Base-by-base conservation (phyloP, 1,139 yeast species). In the Trichomonascaceae sp. region DNA sequence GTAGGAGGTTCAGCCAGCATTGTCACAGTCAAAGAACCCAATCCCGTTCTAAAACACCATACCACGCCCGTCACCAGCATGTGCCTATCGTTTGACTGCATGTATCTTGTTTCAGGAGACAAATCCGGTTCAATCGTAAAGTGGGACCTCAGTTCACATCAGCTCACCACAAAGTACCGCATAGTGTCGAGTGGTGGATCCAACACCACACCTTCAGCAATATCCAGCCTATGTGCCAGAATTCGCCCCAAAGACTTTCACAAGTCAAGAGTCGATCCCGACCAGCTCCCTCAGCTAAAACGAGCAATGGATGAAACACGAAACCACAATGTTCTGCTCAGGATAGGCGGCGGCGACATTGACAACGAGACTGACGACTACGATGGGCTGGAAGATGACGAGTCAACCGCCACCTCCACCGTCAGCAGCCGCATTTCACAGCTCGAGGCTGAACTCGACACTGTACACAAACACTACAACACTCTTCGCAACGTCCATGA, bases 61-160 rank as follows among this genome's bases (percentile, higher is more conserved):
- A 44, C 49, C 2, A 39, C 49, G 2, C 43, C 55, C 2, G 70
- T 78, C 4, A 69, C 81, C 0, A 60, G 71, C 22, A 43, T 85
- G 35, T 61, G 61, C 2, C 55, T 82, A 2, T 75, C 87, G 1
- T 62, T 79, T 48, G 97, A 89, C 50, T 95, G 92, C 2, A 74
- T 87, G 16, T 55, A 62, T 29, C 49, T 89, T 6, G 60, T 80
- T 2, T 72, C 87, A 6, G 97, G 96, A 16, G 93, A 82, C 51
- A 57, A 65, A 0, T 51, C 52, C 14, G 97, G 97, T 1, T 64
- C 71, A 26, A 72, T 82, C 1, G 68, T 69, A 34, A 68, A 77
- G 0, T 68, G 80, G 48, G 96, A 87, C 52, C 64, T 79, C 5
- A 71, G 74, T 4, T 77, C 95, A 1, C 72, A 73, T 47, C 97